Conservation (phyloP, 495 filamentous ascomycete genomes). For the Neurospora africana region DNA sequence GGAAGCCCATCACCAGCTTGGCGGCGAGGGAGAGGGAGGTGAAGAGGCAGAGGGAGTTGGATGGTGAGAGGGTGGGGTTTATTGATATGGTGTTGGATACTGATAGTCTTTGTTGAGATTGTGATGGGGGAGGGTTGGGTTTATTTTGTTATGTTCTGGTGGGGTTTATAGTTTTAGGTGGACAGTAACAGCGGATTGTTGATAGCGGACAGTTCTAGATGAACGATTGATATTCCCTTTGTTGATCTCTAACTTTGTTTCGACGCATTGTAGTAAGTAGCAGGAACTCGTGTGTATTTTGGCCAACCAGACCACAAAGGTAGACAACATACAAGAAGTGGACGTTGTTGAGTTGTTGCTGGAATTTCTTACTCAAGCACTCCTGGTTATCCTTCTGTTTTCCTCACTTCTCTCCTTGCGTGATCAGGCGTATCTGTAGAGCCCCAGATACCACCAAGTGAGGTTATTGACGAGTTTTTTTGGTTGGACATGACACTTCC, state of each 20-base stretch:
- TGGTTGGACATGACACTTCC: too few relatives aligned
- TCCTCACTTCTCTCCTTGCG: too few relatives aligned
- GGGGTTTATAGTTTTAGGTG: not conserved
- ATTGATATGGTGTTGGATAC: not conserved
- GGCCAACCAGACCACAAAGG: too few relatives aligned
- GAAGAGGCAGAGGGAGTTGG: conserved; percentile 4
- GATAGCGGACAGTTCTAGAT: not conserved
- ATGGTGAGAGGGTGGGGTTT: not conserved
- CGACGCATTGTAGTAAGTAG: too few relatives aligned
- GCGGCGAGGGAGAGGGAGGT: not conserved
- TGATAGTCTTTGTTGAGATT: not conserved
- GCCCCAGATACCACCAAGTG: too few relatives aligned
- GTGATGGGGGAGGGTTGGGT: not conserved
- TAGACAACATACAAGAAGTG: too few relatives aligned
- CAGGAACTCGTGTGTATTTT: too few relatives aligned
- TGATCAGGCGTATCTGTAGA: too few relatives aligned
- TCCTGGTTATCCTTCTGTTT: too few relatives aligned
- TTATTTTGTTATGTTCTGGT: not conserved
- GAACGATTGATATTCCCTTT: not conserved
- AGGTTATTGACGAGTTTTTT: too few relatives aligned
- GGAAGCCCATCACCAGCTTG: conserved; percentile 50
- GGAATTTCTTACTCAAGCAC: too few relatives aligned
- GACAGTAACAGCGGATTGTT: not conserved
- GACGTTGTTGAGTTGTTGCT: too few relatives aligned
- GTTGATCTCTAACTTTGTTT: not conserved